Base-by-base conservation (phyloP, 768 basidiomycete species). In the Candolleomyces aberdarensis region DNA sequence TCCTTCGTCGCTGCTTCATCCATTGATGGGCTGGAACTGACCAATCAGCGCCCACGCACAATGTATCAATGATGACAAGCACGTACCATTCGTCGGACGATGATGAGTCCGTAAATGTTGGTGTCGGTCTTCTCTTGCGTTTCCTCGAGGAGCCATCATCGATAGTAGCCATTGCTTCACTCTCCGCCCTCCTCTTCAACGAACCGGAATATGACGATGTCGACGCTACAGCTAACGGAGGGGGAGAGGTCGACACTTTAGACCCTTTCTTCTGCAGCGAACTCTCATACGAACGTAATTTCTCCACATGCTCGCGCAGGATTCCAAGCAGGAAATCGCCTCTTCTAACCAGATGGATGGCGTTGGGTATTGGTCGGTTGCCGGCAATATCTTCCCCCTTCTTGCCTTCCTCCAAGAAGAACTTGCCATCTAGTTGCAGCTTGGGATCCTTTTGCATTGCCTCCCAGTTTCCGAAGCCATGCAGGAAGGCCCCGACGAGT, bases 381-480 rank as follows among this genome's bases (percentile, higher is more conserved):
- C 91, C 81, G 43, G 87, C 76, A 29, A 26, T 31, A 67, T 95
- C 91, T 76, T 94, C 91, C 36, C 87, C 89, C 74, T 97, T 96
- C 79, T 98, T 98, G 67, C 91, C 92, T 73, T 98, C 96, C 71
- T 98, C 97, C 56, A 99, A 81, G 86, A 98, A 98, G 78, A 99
- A 96, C 71, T 98, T 98, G 73, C 90, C 94, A 1, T 86, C 83
- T 14, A 99, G 81, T 2, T 87, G 86, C 13, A 99, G 86, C 62
- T 85, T 85, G 13, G 85, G 73, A 71, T 99, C 97, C 75, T 95
- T 92, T 59, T 86, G 85, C 82, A 98, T 98, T 26, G 84, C 83
- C 70, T 98, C 97, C 97, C 97, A 99, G 69, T 91, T 92, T 14
- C 96, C 96, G 70, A 98, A 96, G 19, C 97, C 97, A 66, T 98